Conservation (phyloP, 805 yeast species). For the Metschnikowia koreensis region DNA sequence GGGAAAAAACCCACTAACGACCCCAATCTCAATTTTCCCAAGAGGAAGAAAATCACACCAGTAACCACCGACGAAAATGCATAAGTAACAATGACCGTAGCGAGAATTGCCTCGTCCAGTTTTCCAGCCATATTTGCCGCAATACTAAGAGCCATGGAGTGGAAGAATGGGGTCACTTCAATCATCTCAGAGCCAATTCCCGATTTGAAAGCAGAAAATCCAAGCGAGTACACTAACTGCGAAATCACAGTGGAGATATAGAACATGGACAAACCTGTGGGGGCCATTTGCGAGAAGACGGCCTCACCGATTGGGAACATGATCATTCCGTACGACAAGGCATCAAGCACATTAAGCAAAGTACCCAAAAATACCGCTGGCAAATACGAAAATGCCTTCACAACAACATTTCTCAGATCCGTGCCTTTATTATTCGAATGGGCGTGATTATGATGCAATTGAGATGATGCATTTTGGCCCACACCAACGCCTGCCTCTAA, state of each 20-base stretch:
- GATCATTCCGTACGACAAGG: slow-evolving; percentile 95
- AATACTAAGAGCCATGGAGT: slow-evolving; percentile 83
- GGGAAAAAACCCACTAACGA: slow-evolving; percentile 93
- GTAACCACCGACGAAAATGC: slow-evolving; percentile 83
- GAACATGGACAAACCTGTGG: slow-evolving; percentile 91
- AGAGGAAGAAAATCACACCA: slow-evolving; percentile 70
- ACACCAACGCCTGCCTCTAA: slow-evolving; percentile 9
- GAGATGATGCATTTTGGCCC: slow-evolving; percentile 10
- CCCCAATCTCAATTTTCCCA: slow-evolving; percentile 82
- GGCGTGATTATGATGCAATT: not conserved
- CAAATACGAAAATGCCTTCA: slow-evolving; percentile 46
- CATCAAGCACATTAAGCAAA: slow-evolving; percentile 84
- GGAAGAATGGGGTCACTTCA: slow-evolving; percentile 98
- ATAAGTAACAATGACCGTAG: slow-evolving; percentile 85
- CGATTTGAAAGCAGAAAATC: slow-evolving; percentile 84
- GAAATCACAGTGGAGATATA: slow-evolving; percentile 89
- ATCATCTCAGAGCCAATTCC: slow-evolving; percentile 99
- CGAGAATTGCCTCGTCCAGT: slow-evolving; percentile 54
- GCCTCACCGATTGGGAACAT: slow-evolving; percentile 89
- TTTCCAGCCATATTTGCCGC: slow-evolving; percentile 47
- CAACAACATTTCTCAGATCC: slow-evolving; percentile 10
- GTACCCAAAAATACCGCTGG: slow-evolving; percentile 89
- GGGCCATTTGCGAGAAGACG: slow-evolving; percentile 72
- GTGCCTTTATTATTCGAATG: not conserved
- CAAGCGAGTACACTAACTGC: slow-evolving; percentile 83